phyloP scores from a whole-genome alignment of 495 filamentous ascomycete species.

The Bombardia bombarda region DNA sequence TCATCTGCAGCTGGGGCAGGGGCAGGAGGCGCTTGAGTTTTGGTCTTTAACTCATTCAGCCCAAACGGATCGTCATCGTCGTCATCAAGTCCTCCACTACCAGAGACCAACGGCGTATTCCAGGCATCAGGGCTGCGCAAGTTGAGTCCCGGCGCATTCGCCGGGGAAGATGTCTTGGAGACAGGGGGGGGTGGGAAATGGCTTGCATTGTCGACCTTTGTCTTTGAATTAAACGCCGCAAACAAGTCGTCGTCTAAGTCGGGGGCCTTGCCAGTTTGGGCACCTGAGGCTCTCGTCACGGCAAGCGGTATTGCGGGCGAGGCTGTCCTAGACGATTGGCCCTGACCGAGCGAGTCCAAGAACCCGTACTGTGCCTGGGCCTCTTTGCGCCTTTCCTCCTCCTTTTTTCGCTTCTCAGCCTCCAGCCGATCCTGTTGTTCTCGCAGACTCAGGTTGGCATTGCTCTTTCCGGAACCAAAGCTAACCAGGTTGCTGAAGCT shows the following conservation, averaged over 20 bases:
- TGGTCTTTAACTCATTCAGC: slow-evolving; percentile 56
- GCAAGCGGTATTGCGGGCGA: slow-evolving; percentile 27
- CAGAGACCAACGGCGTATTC: slow-evolving; percentile 15
- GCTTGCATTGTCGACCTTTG: slow-evolving; percentile 53
- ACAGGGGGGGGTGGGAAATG: slow-evolving; percentile 46
- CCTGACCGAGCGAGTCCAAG: slow-evolving; percentile 57
- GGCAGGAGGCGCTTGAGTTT: slow-evolving; percentile 22
- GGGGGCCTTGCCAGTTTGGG: slow-evolving; percentile 22
- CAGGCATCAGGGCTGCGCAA: slow-evolving; percentile 32
- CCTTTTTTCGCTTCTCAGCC: slow-evolving; percentile 67
- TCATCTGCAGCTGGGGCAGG: slow-evolving; percentile 63
- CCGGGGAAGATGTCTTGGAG: slow-evolving; percentile 19
- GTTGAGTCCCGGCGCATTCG: slow-evolving; percentile 20
- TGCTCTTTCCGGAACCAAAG: slow-evolving; percentile 58
- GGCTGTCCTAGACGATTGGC: slow-evolving; percentile 22
- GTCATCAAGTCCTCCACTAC: slow-evolving; percentile 18
- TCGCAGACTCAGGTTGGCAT: slow-evolving; percentile 66
- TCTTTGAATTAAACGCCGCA: slow-evolving; percentile 51
- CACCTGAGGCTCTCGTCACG: slow-evolving; percentile 1
- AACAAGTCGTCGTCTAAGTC: slow-evolving; percentile 51
- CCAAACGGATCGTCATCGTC: slow-evolving; percentile 82
- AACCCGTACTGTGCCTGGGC: slow-evolving; percentile 73
- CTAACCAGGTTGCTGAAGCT: slow-evolving; percentile 86
- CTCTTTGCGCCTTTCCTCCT: slow-evolving; percentile 59
- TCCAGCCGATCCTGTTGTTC: slow-evolving; percentile 79